phyloP scores from a whole-genome alignment of 208 protist species.

The Trypanosoma conorhini region DNA sequence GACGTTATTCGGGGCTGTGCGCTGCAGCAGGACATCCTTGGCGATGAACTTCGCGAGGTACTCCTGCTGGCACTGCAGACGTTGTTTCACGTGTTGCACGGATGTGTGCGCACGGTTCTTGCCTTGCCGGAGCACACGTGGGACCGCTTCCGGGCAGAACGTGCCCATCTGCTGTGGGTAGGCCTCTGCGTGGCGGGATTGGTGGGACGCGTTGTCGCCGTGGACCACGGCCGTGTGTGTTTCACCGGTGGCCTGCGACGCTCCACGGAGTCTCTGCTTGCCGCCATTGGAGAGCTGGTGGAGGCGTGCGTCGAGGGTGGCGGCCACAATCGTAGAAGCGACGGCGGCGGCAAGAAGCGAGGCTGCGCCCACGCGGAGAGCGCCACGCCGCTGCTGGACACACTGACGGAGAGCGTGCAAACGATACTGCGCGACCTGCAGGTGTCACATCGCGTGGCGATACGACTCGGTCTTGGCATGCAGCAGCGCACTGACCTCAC shows the following conservation, averaged over 20 bases:
- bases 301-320: constrained; percentile 4
- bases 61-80: constrained; percentile 34
- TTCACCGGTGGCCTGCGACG: constrained; percentile 36
- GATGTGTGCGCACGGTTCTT: constrained; percentile 34
- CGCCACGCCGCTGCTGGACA: constrained; percentile 20
- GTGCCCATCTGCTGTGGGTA: constrained; percentile 49
- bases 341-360: not conserved
- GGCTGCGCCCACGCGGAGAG: not conserved
- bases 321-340: not conserved
- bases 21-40: constrained; percentile 45
- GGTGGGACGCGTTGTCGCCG: constrained; percentile 34
- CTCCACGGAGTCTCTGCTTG: constrained; percentile 14
- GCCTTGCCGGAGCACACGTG: constrained; percentile 25
- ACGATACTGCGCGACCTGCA: constrained; percentile 31
- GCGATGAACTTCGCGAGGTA: constrained; percentile 56
- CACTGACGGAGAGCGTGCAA: constrained; percentile 31
- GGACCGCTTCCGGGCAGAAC: constrained; percentile 31
- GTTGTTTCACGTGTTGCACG: constrained; percentile 37
- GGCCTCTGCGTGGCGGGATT: constrained; percentile 43
- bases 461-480: constrained; percentile 45
- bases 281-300: constrained; percentile 19
- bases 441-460: constrained; percentile 32
- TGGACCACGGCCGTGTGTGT: constrained; percentile 45
- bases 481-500: constrained; percentile 47
- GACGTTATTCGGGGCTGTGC: constrained; percentile 40